Conservation (phyloP, 2,329 filamentous ascomycete species). For the Biscogniauxia marginata region DNA sequence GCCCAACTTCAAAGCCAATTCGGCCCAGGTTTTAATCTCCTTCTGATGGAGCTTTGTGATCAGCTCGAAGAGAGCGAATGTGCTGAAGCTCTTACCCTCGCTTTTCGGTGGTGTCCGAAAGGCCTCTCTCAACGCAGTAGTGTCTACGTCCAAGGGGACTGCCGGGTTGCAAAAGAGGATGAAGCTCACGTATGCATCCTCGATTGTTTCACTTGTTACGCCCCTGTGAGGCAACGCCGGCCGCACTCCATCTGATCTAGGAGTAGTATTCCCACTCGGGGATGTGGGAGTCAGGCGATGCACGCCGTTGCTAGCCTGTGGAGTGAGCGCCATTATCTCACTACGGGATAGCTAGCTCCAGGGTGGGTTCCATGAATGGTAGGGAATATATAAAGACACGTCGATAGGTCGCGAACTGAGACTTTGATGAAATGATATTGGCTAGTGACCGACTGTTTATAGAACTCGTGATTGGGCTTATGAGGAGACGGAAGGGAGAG, state of each 20-base stretch:
- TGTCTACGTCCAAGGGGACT: slow-evolving; percentile 68
- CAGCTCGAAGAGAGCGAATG: slow-evolving; percentile 73
- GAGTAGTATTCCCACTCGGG: slow-evolving; percentile 27
- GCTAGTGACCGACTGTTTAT: too few species aligned
- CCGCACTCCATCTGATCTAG: slow-evolving; percentile 25
- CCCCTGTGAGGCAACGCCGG: slow-evolving; percentile 61
- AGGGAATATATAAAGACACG: slow-evolving; percentile 5
- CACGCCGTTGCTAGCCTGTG: slow-evolving; percentile 26
- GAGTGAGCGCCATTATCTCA: slow-evolving; percentile 30
- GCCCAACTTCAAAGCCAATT: slow-evolving; percentile 81
- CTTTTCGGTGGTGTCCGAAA: slow-evolving; percentile 82
- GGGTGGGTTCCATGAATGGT: neutral
- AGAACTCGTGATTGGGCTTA: neutral
- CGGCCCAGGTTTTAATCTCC: slow-evolving; percentile 90
- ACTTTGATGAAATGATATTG: neutral
- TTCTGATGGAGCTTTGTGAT: slow-evolving; percentile 76
- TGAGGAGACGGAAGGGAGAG: neutral
- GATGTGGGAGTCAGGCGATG: slow-evolving; percentile 29
- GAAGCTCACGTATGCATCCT: slow-evolving; percentile 80
- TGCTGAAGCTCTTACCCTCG: slow-evolving; percentile 82
- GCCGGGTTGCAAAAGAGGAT: slow-evolving; percentile 89
- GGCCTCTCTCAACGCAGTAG: slow-evolving; percentile 66
- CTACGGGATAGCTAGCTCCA: neutral
- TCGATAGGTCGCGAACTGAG: slow-evolving; percentile 7
- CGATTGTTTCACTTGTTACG: slow-evolving; percentile 69